Percentiles rank a stretch among this genome's conserved stretches.
phyloP scores from a whole-genome alignment of 2,329 filamentous ascomycete genomes.

The Curvularia sp. region DNA sequence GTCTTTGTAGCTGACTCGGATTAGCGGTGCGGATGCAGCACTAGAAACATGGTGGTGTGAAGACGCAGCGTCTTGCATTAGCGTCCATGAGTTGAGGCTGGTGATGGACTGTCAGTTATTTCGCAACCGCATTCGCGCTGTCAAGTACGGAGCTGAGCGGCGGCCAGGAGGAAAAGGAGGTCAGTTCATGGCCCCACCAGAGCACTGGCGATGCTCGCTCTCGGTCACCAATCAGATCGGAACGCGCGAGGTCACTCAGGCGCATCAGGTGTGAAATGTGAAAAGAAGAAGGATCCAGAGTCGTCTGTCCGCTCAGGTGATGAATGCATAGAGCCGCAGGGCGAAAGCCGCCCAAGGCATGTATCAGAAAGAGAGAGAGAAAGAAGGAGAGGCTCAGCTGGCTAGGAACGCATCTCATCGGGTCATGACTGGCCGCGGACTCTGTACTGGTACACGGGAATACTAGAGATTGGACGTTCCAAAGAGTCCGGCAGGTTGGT shows the following conservation, averaged over 20 bases:
- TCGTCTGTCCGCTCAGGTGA: slow-evolving; percentile 33
- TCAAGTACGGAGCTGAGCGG: slow-evolving; percentile 10
- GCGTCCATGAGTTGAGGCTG: slow-evolving; percentile 26
- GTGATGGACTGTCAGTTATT: slow-evolving; percentile 7
- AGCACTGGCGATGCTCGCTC: slow-evolving; percentile 5
- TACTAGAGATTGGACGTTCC: not conserved
- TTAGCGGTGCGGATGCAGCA: slow-evolving; percentile 13
- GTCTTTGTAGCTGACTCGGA: slow-evolving; percentile 13
- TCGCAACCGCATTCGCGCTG: slow-evolving; percentile 9
- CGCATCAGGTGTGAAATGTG: slow-evolving; percentile 13
- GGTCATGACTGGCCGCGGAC: slow-evolving; percentile 5
- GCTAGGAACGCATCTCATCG: not conserved
- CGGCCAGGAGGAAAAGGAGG: slow-evolving; percentile 12
- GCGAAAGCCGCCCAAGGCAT: slow-evolving; percentile 42
- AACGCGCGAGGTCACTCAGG: not conserved
- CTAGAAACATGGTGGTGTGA: slow-evolving; percentile 20
- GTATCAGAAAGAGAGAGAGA: slow-evolving; percentile 5
- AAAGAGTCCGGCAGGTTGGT: slow-evolving; percentile 33
- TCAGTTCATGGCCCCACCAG: slow-evolving; percentile 6
- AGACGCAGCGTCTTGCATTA: slow-evolving; percentile 27
- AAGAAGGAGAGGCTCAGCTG: not conserved
- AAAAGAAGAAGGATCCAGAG: slow-evolving; percentile 31
- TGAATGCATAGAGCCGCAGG: slow-evolving; percentile 38
- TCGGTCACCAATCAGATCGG: not conserved
- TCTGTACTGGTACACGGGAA: slow-evolving; percentile 1